Conservation (phyloP, 2,329 filamentous ascomycete genomes). For the Colletotrichum falcatum region DNA sequence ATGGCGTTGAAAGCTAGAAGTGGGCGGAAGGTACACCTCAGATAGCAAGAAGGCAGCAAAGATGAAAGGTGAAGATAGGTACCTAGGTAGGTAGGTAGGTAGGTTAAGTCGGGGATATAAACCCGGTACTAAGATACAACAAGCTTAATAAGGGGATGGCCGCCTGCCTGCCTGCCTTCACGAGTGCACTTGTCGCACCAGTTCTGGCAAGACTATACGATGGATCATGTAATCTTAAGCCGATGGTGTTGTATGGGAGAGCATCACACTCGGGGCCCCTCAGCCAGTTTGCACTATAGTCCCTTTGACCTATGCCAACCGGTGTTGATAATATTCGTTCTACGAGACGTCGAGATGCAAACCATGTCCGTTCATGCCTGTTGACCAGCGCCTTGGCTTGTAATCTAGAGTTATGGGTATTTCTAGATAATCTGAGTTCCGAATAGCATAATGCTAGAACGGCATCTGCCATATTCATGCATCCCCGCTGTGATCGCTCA, state of each 20-base stretch:
- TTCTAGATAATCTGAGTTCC: too few species aligned
- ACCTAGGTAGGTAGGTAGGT: not conserved
- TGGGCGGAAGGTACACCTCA: not conserved
- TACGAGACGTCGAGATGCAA: not conserved
- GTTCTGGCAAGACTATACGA: not conserved
- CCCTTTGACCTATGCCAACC: not conserved
- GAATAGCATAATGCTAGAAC: not conserved
- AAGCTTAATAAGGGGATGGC: not conserved
- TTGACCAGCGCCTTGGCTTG: not conserved
- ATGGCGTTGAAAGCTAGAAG: not conserved
- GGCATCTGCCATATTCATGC: not conserved
- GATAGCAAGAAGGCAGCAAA: not conserved
- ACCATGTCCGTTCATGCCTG: too few species aligned
- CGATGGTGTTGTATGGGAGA: not conserved
- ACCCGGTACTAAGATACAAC: not conserved
- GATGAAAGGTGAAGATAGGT: not conserved
- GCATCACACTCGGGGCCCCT: not conserved
- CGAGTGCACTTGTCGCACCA: not conserved
- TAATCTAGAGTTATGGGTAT: not conserved
- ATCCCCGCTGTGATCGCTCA: not conserved
- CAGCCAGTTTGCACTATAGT: not conserved
- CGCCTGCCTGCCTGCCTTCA: not conserved
- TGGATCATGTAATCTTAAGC: not conserved
- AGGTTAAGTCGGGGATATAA: not conserved
- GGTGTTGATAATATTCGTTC: not conserved